Percentiles rank a stretch among this genome's conserved stretches.
Conservation (phyloP, 148 eudicot genomes). For the Beta vulgaris region DNA sequence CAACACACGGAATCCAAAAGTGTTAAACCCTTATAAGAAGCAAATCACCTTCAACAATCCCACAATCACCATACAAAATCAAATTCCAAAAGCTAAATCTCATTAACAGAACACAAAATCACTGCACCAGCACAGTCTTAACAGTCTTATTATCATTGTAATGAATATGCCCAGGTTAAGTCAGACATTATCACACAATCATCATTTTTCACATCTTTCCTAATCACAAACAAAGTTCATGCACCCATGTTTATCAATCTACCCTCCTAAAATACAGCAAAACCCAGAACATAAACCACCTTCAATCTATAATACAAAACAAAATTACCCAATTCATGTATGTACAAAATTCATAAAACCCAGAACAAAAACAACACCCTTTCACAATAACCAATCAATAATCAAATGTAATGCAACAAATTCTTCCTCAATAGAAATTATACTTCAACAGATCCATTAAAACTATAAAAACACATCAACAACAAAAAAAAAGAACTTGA, state of each 20-base stretch:
- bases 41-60: background rate
- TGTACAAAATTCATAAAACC: background rate
- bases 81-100: background rate
- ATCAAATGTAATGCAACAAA: background rate
- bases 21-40: background rate
- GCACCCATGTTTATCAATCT: background rate
- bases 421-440: too few species aligned
- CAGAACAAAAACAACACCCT: conserved; percentile 3
- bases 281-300: background rate
- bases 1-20: background rate
- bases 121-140: too few species aligned
- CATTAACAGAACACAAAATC: background rate
- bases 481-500: background rate
- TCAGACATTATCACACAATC: background rate
- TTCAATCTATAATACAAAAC: background rate
- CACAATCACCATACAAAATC: background rate
- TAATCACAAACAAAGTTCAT: background rate
- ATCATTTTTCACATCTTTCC: background rate
- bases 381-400: background rate
- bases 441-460: background rate
- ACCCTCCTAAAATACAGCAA: background rate
- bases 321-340: background rate
- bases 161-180: background rate
- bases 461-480: background rate
- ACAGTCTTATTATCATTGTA: too few species aligned